Base-by-base conservation (phyloP, 768 basidiomycete species). In the Russula sp. region DNA sequence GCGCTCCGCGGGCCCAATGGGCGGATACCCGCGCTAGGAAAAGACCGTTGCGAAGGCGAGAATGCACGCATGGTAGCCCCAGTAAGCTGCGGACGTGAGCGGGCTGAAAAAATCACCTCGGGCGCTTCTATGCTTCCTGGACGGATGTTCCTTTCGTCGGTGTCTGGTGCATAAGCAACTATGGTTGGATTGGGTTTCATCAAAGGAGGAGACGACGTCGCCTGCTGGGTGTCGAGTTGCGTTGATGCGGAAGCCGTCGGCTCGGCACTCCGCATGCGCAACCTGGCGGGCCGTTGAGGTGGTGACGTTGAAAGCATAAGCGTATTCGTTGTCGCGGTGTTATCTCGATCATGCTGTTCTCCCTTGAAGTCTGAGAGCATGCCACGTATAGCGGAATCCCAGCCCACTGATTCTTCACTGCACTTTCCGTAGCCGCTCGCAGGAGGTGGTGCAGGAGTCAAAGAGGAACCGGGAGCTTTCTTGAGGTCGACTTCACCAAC, bases 291-390 rank as follows among this genome's bases (percentile, higher is more conserved):
- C 6, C 65, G 66, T 10, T 59, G 66, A 25, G 77, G 73, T 56
- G 77, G 73, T 56, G 86, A 80, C 5, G 80, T 81, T 10, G 83
- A 82, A 48, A 91, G 80, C 70, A 85, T 85, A 59, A 91, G 75
- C 25, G 77, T 71, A 49, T 80, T 71, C 43, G 73, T 73, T 43
- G 73, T 72, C 49, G 78, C 76, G 39, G 78, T 75, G 50, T 84
- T 79, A 65, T 86, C 88, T 63, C 49, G 51, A 54, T 59, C 60
- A 29, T 90, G 74, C 61, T 85, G 81, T 72, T 86, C 82, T 59
- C 86, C 88, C 73, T 83, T 81, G 73, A 93, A 86, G 62, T 90
- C 85, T 66, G 79, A 81, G 52, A 91, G 75, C 64, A 91, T 81
- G 43, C 84, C 86, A 69, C 77, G 78, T 39, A 88, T 72, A 5